Percentiles rank a stretch among this genome's conserved stretches.
These are phyloP conservation scores for Diversispora epigaea DNA, from an alignment of 192 early-diverging fungal species.

Conservation along the genomic window DNA sequence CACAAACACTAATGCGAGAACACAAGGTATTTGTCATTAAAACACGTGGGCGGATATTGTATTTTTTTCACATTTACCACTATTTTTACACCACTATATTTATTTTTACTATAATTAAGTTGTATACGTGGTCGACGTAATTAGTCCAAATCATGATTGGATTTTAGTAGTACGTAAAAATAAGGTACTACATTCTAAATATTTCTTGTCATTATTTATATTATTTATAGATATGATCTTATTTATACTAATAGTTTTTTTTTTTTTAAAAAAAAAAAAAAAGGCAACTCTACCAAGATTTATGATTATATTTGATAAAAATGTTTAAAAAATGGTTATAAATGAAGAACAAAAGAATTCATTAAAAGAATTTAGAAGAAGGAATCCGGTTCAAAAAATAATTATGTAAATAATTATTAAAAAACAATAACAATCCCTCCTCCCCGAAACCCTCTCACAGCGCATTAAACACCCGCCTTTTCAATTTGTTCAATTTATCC, in stretches of 20 bases:
- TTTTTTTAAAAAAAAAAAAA: not conserved
- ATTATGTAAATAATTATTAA: no score
- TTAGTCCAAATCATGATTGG: not conserved
- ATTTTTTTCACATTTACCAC: no score
- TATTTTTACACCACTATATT: no score
- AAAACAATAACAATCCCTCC: no score
- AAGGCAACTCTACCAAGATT: constrained; percentile 20
- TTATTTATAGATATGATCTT: not conserved
- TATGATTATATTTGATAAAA: constrained; percentile 21
- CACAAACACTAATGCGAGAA: not conserved
- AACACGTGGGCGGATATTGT: no score
- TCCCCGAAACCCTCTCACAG: no score
- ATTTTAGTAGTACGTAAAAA: constrained; percentile 17
- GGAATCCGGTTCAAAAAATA: no score
- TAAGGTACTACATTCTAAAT: not conserved
- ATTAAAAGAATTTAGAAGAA: no score
- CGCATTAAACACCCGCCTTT: no score
- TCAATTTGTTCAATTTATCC: no score
- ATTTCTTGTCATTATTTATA: not conserved
- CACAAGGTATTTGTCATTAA: no score
- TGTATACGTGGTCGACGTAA: constrained; percentile 6
- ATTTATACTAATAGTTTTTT: not conserved
- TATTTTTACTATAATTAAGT: not conserved
- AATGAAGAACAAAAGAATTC: no score
- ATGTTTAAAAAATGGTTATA: not conserved